These are phyloP conservation scores for Ascochyta koolunga DNA, from an alignment of 2,329 filamentous ascomycete genomes.

Conservation along the genomic window DNA sequence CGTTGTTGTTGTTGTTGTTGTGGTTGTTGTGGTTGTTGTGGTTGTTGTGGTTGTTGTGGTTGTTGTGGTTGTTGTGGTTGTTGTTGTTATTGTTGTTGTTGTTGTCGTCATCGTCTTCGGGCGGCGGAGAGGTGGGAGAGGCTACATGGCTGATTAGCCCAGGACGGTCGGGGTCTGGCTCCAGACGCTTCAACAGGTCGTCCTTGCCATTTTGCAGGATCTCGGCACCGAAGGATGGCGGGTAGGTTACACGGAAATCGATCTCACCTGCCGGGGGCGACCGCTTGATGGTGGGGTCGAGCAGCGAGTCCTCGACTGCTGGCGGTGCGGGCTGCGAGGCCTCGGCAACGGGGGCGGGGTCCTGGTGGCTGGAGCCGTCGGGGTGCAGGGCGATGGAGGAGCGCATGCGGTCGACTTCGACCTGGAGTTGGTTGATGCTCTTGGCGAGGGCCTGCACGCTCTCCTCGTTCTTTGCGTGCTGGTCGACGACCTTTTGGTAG, in stretches of 20 bases:
- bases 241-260: constrained; percentile 58
- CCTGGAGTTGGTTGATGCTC: constrained; percentile 49
- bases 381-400: constrained; percentile 38
- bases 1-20: too few species aligned
- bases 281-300: constrained; percentile 45
- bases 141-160: constrained; percentile 48
- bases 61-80: too few species aligned
- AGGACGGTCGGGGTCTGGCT: constrained; percentile 52
- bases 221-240: constrained; percentile 55
- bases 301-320: constrained; percentile 37
- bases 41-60: too few species aligned
- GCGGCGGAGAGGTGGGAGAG: constrained; percentile 48
- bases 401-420: constrained; percentile 48
- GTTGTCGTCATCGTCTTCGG: constrained; percentile 66
- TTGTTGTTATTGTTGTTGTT: constrained; percentile 81
- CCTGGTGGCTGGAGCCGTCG: constrained; percentile 25
- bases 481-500: constrained; percentile 46
- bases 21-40: too few species aligned
- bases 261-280: constrained; percentile 50
- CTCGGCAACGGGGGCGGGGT: constrained; percentile 19
- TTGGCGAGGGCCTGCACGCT: constrained; percentile 49
- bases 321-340: constrained; percentile 29
- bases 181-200: constrained; percentile 58
- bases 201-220: constrained; percentile 58
- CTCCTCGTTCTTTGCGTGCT: constrained; percentile 47